Conservation (phyloP, 805 yeast species). For the Saccharomyces cerevisiae region DNA sequence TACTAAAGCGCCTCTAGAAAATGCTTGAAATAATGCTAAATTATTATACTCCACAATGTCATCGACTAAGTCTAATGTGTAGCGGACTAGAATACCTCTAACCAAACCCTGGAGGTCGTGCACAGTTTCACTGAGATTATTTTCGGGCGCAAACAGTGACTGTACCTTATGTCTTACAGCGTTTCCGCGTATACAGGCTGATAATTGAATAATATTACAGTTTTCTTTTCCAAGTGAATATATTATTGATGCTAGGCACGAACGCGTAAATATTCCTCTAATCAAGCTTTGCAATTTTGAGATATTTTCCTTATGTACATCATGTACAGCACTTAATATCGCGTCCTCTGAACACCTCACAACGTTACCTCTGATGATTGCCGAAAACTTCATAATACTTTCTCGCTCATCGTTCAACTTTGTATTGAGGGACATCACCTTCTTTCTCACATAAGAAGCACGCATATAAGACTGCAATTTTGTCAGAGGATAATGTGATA, state of each 20-base stretch:
- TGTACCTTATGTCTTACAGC: constrained; percentile 1
- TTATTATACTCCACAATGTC: constrained; percentile 45
- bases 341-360: constrained; percentile 30
- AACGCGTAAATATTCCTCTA: constrained; percentile 1
- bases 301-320: neutral
- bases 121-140: neutral
- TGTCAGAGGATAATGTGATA: constrained; percentile 8
- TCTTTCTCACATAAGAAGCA: constrained; percentile 1
- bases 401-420: constrained; percentile 1
- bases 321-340: neutral
- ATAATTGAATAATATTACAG: constrained; percentile 3
- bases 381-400: constrained; percentile 45
- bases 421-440: constrained; percentile 25
- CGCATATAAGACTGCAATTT: constrained; percentile 25
- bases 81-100: constrained; percentile 58
- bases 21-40: constrained; percentile 42
- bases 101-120: constrained; percentile 44
- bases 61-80: constrained; percentile 42
- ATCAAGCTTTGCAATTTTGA: neutral
- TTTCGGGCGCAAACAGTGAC: neutral
- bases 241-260: neutral
- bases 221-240: constrained; percentile 24
- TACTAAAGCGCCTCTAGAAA: constrained; percentile 39
- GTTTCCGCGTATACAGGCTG: constrained; percentile 11
- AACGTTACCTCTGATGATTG: constrained; percentile 56